phyloP scores from a whole-genome alignment of 2,329 filamentous ascomycete species.

The Verruconis gallopava region DNA sequence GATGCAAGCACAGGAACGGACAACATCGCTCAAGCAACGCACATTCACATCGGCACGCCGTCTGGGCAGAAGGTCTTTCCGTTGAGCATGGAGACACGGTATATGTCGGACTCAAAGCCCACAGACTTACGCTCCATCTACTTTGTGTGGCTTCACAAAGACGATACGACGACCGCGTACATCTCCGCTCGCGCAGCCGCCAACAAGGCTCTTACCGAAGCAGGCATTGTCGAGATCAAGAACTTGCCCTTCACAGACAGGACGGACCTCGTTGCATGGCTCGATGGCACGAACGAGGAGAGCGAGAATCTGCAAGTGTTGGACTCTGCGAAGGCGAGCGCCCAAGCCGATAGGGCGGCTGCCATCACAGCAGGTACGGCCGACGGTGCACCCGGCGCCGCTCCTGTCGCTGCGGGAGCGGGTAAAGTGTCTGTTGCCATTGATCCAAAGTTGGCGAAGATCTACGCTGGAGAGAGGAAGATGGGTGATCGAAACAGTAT shows the following conservation, averaged over 20 bases:
- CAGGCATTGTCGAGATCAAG: constrained; percentile 54
- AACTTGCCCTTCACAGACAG: constrained; percentile 87
- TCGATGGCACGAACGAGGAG: constrained; percentile 71
- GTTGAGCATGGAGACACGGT: constrained; percentile 67
- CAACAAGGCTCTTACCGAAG: constrained; percentile 56
- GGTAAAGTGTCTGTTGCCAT: no score
- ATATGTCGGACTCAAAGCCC: constrained; percentile 45
- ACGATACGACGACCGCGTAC: constrained; percentile 81
- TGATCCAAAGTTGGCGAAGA: constrained; percentile 71
- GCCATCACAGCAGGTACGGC: constrained; percentile 39
- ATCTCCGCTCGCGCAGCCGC: constrained; percentile 70
- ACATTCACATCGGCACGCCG: constrained; percentile 33
- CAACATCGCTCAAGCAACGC: constrained; percentile 61
- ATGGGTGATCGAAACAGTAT: constrained; percentile 89
- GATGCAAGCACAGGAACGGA: constrained; percentile 51
- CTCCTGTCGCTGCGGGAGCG: constrained; percentile 22
- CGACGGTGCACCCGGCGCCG: constrained; percentile 23
- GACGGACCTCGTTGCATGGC: constrained; percentile 82
- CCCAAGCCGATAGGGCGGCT: constrained; percentile 35
- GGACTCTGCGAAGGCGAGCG: constrained; percentile 43
- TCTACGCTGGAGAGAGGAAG: constrained; percentile 81
- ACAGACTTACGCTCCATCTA: constrained; percentile 90
- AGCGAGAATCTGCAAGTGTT: constrained; percentile 86
- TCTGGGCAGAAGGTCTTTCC: constrained; percentile 31
- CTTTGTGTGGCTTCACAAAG: constrained; percentile 91